Evolutionary conservation across 768 basidiomycete genomes (phyloP), one percentile per base, ranked within the genome.

Genomic region (Wakefieldia striispora): DNA sequence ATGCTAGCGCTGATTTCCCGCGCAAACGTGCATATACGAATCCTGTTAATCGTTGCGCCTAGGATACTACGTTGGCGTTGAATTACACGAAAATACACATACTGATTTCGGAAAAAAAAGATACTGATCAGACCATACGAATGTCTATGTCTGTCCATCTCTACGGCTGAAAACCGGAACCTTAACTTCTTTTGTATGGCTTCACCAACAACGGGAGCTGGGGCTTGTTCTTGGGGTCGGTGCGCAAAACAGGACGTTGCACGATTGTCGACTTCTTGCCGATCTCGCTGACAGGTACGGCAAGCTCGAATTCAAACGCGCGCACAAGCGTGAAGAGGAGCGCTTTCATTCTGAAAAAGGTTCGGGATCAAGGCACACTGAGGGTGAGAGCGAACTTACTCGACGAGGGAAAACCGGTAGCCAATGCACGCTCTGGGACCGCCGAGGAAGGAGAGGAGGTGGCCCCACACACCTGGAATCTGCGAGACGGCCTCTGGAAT

Each of bases 401-500:
- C 82, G 17, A 78, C 66, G 19, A 86, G 62, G 21, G 85, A 73
- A 59, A 87, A 86, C 10, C 80, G 76, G 60, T 81, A 87, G 1
- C 84, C 84, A 34, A 87, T 86, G 55, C 85, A 88, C 7, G 83
- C 75, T 26, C 76, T 73, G 16, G 81, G 79, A 2, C 86, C 86
- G 21, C 81, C 82, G 3, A 84, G 59, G 73, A 88, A 88, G 0
- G 79, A 75, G 31, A 86, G 59, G 44, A 80, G 62, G 56, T 83
- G 75, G 5, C 78, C 73, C 77, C 78, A 85, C 0, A 86, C 74
- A 1, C 84, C 81, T 13, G 85, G 86, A 24, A 86, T 70, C 0
- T 62, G 48, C 1, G 61, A 58, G 2, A 70, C 74, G 0, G 68
- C 70, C 11, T 76, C 73, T 0, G 83, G 82, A 13, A 72, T 42